Evolutionary conservation across 1,284 basidiomycete genomes (phyloP).

Genomic region (Rugosomyces carneus): DNA sequence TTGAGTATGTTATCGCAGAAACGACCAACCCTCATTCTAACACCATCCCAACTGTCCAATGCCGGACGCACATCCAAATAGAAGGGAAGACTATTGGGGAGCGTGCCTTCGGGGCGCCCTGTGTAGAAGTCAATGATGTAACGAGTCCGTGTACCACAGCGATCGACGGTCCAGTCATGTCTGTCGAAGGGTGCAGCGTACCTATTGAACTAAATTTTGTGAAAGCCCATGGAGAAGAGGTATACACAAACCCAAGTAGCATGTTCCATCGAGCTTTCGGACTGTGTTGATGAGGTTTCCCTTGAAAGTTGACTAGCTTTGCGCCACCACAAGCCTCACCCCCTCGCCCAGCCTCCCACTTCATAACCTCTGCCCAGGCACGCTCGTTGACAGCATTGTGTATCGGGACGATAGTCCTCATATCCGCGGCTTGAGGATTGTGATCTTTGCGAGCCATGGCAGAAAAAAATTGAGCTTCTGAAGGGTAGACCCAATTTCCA

Average conservation of each 20-base stretch:
- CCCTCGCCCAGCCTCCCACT: constrained; percentile 83
- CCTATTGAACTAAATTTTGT: constrained; percentile 34
- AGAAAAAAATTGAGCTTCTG: constrained; percentile 92
- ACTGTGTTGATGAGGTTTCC: constrained; percentile 66
- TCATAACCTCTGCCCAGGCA: constrained; percentile 87
- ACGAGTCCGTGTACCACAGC: constrained; percentile 82
- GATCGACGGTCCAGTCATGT: constrained; percentile 96
- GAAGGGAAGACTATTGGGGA: constrained; percentile 59
- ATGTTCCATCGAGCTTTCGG: constrained; percentile 82
- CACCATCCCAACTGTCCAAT: constrained; percentile 85
- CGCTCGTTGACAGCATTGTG: constrained; percentile 99
- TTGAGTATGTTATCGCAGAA: constrained; percentile 34
- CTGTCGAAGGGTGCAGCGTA: constrained; percentile 95
- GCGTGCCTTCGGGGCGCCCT: constrained; percentile 51
- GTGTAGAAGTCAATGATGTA: constrained; percentile 99
- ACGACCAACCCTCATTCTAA: constrained; percentile 65
- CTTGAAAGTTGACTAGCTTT: constrained; percentile 83
- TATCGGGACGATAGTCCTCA: constrained; percentile 95
- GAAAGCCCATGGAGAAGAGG: neutral
- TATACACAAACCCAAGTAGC: constrained; percentile 71
- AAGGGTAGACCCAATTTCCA: constrained; percentile 96
- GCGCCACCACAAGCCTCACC: constrained; percentile 79
- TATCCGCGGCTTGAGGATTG: constrained; percentile 76
- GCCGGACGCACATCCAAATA: constrained; percentile 94
- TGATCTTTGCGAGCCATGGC: constrained; percentile 95